A percentile compares a stretch with the other conserved stretches of the same genome.
Evolutionary conservation across 495 filamentous ascomycete genomes (phyloP).

Genomic region (Parathielavia appendiculata): DNA sequence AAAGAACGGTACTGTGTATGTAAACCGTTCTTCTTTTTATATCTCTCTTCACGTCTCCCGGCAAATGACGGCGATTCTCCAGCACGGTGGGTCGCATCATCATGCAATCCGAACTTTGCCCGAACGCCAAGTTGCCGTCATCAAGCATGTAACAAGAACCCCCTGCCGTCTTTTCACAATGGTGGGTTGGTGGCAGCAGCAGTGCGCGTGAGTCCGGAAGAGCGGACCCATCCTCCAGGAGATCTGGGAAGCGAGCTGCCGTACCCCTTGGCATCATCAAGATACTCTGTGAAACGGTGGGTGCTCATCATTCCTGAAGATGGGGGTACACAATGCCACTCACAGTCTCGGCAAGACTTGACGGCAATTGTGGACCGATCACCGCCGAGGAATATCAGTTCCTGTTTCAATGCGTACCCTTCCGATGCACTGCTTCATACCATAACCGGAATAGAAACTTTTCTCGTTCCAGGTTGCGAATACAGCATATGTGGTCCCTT

Average conservation of each 20-base stretch:
- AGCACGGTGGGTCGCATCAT: too few species aligned
- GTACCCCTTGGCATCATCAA: slow-evolving; percentile 9
- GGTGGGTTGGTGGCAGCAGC: too few species aligned
- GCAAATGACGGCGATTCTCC: too few species aligned
- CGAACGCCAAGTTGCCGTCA: slow-evolving; percentile 11
- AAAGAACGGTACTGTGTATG: too few species aligned
- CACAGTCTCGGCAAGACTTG: slow-evolving; percentile 18
- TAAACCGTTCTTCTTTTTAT: too few species aligned
- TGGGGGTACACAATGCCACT: slow-evolving; percentile 7
- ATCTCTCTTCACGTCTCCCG: too few species aligned
- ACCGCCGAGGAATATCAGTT: slow-evolving; percentile 12
- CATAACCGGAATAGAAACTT: background rate
- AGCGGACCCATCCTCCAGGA: slow-evolving; percentile 22
- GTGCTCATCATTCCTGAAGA: slow-evolving; percentile 1
- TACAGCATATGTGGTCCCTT: background rate
- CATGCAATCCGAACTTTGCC: slow-evolving; percentile 18
- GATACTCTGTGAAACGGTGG: slow-evolving; percentile 12
- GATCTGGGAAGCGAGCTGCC: slow-evolving; percentile 8
- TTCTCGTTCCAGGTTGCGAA: background rate
- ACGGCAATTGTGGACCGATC: slow-evolving; percentile 29
- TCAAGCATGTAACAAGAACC: slow-evolving; percentile 1
- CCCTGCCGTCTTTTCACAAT: too few species aligned
- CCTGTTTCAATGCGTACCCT: background rate
- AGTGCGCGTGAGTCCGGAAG: too few species aligned
- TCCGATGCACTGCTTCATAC: background rate